phyloP scores from a whole-genome alignment of 1,284 basidiomycete genomes.

The Cutaneotrichosporon sp. region DNA sequence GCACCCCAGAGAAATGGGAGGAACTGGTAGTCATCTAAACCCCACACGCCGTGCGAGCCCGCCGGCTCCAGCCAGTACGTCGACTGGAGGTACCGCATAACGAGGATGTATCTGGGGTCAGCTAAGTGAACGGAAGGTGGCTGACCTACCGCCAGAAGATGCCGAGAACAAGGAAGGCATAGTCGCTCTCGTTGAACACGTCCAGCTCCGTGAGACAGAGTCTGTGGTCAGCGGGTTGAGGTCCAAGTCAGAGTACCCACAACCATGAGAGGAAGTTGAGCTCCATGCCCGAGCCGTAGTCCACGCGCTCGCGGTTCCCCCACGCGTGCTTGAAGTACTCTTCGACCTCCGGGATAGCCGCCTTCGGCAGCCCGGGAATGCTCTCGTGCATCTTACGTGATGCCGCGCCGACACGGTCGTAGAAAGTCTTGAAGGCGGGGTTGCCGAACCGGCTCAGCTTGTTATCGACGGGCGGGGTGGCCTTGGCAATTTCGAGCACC shows the following conservation, averaged over 20 bases:
- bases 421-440: conserved; percentile 89
- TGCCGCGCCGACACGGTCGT: conserved; percentile 72
- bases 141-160: conserved; percentile 81
- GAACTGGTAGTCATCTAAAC: conserved; percentile 96
- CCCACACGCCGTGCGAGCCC: conserved; percentile 97
- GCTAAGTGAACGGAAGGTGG: neutral
- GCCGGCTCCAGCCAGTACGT: conserved; percentile 98
- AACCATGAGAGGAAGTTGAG: conserved; percentile 96
- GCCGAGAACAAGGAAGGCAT: conserved; percentile 69
- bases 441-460: conserved; percentile 92
- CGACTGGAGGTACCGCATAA: conserved; percentile 87
- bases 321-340: conserved; percentile 81
- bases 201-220: conserved; percentile 74
- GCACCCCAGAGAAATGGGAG: conserved; percentile 88
- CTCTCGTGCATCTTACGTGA: conserved; percentile 52
- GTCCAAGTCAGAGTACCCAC: conserved; percentile 54
- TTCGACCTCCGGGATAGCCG: conserved; percentile 63
- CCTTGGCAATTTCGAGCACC: conserved; percentile 63
- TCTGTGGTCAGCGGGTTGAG: conserved; percentile 49
- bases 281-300: conserved; percentile 99
- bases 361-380: conserved; percentile 58
- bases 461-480: conserved; percentile 83
- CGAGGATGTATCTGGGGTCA: conserved; percentile 66
- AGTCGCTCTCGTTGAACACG: conserved; percentile 63
- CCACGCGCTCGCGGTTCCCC: conserved; percentile 88